These are phyloP conservation scores for Metschnikowia proteae DNA, from an alignment of 805 yeast species.

Conservation along the genomic window DNA sequence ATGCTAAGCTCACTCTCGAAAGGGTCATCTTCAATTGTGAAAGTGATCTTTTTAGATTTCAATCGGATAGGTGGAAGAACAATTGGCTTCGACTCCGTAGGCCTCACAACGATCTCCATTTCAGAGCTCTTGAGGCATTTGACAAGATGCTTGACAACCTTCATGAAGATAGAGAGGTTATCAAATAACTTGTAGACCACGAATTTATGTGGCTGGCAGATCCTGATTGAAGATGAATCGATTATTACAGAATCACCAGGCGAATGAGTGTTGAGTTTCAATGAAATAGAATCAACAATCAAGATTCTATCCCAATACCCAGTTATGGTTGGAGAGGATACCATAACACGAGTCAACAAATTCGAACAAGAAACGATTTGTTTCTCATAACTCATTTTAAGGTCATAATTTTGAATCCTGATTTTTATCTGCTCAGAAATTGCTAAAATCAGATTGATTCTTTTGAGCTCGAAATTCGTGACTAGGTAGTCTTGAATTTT, in stretches of 20 bases:
- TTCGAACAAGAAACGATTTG: background rate
- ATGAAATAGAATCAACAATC: constrained; percentile 11
- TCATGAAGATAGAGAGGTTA: constrained; percentile 32
- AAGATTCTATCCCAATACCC: constrained; percentile 16
- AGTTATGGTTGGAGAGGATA: constrained; percentile 6
- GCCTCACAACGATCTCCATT: constrained; percentile 23
- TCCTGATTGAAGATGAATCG: constrained; percentile 22
- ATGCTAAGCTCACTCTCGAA: constrained; percentile 39
- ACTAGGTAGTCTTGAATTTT: constrained; percentile 4
- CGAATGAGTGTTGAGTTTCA: constrained; percentile 6
- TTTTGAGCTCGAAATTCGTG: constrained; percentile 6
- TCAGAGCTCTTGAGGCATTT: constrained; percentile 21
- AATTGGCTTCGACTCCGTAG: constrained; percentile 28
- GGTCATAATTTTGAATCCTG: constrained; percentile 13
- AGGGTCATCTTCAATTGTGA: constrained; percentile 43
- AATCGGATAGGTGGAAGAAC: constrained; percentile 28
- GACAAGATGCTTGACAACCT: constrained; percentile 33
- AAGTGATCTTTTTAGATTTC: constrained; percentile 25
- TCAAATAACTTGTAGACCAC: constrained; percentile 38
- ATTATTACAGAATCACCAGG: constrained; percentile 10
- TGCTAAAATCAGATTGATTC: constrained; percentile 11
- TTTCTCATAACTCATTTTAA: background rate
- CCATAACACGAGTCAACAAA: constrained; percentile 12
- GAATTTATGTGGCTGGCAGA: constrained; percentile 38
- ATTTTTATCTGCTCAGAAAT: constrained; percentile 18